Conservation (phyloP, 2,329 filamentous ascomycete genomes). For the Trichoderma simmonsii region DNA sequence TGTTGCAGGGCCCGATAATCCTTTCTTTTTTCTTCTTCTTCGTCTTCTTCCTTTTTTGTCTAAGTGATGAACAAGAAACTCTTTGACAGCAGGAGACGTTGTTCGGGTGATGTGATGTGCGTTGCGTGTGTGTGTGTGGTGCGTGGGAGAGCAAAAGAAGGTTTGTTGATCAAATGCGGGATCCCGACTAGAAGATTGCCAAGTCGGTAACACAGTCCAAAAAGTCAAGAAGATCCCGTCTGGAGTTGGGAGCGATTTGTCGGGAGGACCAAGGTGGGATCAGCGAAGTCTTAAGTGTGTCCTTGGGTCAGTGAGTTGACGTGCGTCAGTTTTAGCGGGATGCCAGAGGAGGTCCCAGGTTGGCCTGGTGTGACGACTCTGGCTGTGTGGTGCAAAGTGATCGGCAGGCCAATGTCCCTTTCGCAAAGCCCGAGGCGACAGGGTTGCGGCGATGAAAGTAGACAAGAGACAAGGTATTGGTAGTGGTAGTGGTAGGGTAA, state of each 20-base stretch:
- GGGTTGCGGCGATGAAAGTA: slow-evolving; percentile 40
- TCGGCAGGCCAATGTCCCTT: slow-evolving; percentile 54
- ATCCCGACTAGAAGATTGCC: slow-evolving; percentile 44
- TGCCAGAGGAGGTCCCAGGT: slow-evolving; percentile 24
- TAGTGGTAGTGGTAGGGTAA: slow-evolving; percentile 29
- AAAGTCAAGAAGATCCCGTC: slow-evolving; percentile 38
- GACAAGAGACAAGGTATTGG: slow-evolving; percentile 22
- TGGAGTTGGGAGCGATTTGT: slow-evolving; percentile 34
- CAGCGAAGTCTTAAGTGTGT: slow-evolving; percentile 59
- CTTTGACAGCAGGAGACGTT: not conserved
- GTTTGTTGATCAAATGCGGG: slow-evolving; percentile 53
- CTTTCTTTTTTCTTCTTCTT: not conserved
- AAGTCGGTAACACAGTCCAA: slow-evolving; percentile 45
- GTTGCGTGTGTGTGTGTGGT: slow-evolving; percentile 2
- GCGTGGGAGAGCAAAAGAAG: slow-evolving; percentile 21
- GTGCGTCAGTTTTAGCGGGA: slow-evolving; percentile 35
- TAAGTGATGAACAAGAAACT: not conserved
- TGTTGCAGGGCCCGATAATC: not conserved
- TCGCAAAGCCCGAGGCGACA: slow-evolving; percentile 45
- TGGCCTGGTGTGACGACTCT: slow-evolving; percentile 47
- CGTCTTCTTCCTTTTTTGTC: not conserved
- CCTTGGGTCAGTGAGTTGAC: slow-evolving; percentile 34
- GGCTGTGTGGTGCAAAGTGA: slow-evolving; percentile 45
- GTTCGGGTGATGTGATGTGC: slow-evolving; percentile 20
- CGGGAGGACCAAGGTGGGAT: slow-evolving; percentile 45